Percentiles rank a stretch among this genome's conserved stretches.
Conservation (phyloP, 257 asterid species). For the Petrea volubilis region DNA sequence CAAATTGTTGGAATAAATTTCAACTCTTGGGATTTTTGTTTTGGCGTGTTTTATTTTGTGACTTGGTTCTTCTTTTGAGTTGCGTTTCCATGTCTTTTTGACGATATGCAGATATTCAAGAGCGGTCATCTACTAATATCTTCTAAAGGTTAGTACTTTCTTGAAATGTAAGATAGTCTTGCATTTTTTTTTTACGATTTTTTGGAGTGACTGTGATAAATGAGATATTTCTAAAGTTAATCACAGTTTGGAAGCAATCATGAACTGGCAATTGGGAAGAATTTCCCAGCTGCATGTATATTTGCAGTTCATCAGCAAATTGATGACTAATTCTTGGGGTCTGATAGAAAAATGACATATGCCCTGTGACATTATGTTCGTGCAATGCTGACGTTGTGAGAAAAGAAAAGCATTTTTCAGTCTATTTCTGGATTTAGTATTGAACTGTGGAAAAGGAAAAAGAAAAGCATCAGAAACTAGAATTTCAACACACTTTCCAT, state of each 20-base stretch:
- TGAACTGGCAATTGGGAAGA: slow-evolving; percentile 3
- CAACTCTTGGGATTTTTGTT: not conserved
- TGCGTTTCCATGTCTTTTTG: not conserved
- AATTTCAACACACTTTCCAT: not conserved
- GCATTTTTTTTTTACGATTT: not conserved
- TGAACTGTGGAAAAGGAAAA: slow-evolving; percentile 8
- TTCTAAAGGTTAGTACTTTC: slow-evolving; percentile 70
- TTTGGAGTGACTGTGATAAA: not conserved
- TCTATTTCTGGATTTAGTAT: not conserved
- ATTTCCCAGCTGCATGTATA: not conserved
- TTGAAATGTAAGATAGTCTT: not conserved
- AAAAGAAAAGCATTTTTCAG: not conserved
- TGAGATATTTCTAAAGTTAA: not conserved
- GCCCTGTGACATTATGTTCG: not conserved
- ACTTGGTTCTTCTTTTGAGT: slow-evolving; percentile 12
- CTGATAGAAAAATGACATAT: not conserved
- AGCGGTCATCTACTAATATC: slow-evolving; percentile 92
- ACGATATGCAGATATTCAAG: slow-evolving; percentile 80
- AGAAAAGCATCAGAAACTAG: not conserved
- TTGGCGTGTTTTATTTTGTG: slow-evolving; percentile 19
- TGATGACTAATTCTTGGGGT: slow-evolving; percentile 7
- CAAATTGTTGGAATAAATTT: not conserved
- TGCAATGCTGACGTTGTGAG: not conserved
- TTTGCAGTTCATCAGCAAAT: slow-evolving; percentile 10
- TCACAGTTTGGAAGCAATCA: slow-evolving; percentile 12